Conservation (phyloP, 2,329 filamentous ascomycete species). For the Trichoderma arundinaceum region DNA sequence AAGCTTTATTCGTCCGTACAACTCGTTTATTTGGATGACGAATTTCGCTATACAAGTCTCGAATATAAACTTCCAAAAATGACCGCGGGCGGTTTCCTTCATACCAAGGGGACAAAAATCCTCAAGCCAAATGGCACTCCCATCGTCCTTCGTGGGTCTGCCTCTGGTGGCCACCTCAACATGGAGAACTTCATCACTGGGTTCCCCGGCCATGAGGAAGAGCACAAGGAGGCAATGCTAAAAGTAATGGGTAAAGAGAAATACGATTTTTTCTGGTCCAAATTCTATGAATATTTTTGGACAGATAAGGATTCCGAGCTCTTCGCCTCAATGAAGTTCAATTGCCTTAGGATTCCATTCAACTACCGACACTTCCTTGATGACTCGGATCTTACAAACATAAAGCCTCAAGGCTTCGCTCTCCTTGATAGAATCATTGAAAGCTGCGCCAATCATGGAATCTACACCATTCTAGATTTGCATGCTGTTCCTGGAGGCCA, state of each 20-base stretch:
- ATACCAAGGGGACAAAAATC: conserved; percentile 7
- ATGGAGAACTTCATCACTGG: conserved; percentile 18
- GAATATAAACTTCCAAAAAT: not conserved
- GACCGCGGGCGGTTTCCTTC: conserved; percentile 1
- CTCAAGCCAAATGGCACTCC: conserved; percentile 7
- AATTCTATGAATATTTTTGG: not conserved
- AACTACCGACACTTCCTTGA: conserved; percentile 8
- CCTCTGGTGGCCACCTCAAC: conserved; percentile 11
- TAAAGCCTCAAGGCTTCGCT: not conserved
- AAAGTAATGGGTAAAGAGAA: conserved; percentile 1
- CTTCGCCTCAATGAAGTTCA: conserved; percentile 1
- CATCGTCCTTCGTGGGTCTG: conserved; percentile 3
- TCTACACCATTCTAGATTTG: not conserved
- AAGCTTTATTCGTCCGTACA: not conserved
- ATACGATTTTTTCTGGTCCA: not conserved
- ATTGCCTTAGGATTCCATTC: conserved; percentile 8
- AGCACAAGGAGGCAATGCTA: not conserved
- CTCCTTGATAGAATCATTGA: not conserved
- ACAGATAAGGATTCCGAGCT: conserved; percentile 3
- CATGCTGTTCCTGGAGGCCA: conserved; percentile 2
- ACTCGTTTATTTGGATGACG: too few species aligned
- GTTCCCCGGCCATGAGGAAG: conserved; percentile 3
- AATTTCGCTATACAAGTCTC: not conserved
- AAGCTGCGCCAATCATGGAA: not conserved
- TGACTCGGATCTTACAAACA: not conserved